A percentile compares a stretch with the other conserved stretches of the same genome.
These are phyloP conservation scores for Ploettnerulaceae sp. DNA, from an alignment of 2,329 filamentous ascomycete genomes.

Conservation along the genomic window DNA sequence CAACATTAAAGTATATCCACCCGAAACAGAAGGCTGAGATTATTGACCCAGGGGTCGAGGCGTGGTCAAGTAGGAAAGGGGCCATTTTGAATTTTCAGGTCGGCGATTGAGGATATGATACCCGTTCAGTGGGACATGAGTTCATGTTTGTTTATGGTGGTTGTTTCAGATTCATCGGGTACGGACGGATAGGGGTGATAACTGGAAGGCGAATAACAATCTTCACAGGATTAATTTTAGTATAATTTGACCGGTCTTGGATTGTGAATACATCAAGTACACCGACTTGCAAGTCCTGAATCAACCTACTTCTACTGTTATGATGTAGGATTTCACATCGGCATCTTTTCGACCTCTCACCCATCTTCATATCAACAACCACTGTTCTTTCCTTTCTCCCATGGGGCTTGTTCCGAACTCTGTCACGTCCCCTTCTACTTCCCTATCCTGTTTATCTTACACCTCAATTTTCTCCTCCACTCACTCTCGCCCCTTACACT, in stretches of 20 bases:
- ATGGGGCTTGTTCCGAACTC: background rate
- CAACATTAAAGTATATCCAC: background rate
- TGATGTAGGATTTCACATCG: too few species aligned
- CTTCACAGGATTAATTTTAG: too few species aligned
- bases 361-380: background rate
- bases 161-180: background rate
- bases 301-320: too few species aligned
- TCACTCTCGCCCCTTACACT: background rate
- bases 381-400: background rate
- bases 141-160: background rate
- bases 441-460: background rate
- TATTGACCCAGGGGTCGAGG: background rate
- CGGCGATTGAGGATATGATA: conserved; percentile 10
- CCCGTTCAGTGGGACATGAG: conserved; percentile 12
- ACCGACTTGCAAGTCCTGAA: too few species aligned
- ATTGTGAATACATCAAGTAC: too few species aligned
- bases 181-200: background rate
- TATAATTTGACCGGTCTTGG: too few species aligned
- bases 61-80: background rate
- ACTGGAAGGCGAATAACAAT: background rate
- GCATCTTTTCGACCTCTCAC: too few species aligned
- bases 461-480: background rate
- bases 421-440: background rate
- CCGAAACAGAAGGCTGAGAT: background rate
- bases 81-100: background rate